phyloP scores from a whole-genome alignment of 2,329 filamentous ascomycete species.

The Xylariaceae sp. region DNA sequence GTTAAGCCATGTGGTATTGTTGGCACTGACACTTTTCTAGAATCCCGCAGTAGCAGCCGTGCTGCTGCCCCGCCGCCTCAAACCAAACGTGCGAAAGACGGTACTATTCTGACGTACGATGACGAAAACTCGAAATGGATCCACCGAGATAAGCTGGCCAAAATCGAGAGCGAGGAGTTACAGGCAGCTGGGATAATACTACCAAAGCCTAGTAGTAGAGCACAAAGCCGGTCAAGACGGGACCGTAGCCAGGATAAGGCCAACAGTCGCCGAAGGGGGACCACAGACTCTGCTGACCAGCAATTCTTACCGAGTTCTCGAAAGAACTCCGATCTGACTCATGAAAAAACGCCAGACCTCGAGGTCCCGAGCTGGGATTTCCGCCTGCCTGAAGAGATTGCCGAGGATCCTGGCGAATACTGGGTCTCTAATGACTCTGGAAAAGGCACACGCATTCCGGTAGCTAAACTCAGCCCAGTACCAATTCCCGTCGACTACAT shows the following conservation, averaged over 20 bases:
- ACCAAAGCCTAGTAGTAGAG: constrained; percentile 59
- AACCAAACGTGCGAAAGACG: constrained; percentile 42
- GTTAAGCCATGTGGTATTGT: not conserved
- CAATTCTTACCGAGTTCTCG: constrained; percentile 45
- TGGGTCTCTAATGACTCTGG: constrained; percentile 58
- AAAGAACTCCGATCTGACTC: constrained; percentile 55
- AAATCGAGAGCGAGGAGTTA: constrained; percentile 81
- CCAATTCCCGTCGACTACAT: constrained; percentile 75
- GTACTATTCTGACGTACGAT: constrained; percentile 43
- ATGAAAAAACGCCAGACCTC: constrained; percentile 47
- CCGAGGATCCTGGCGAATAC: constrained; percentile 63
- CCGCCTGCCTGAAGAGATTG: constrained; percentile 78
- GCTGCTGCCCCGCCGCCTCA: constrained; percentile 3
- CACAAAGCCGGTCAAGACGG: constrained; percentile 56
- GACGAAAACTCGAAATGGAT: constrained; percentile 80
- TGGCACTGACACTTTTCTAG: constrained; percentile 32
- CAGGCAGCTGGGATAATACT: constrained; percentile 77
- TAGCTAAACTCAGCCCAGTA: constrained; percentile 79
- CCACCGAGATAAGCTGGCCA: constrained; percentile 81
- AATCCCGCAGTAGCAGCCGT: constrained; percentile 33
- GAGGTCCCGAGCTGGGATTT: constrained; percentile 71
- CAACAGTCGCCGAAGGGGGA: constrained; percentile 42
- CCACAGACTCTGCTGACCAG: constrained; percentile 43
- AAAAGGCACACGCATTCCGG: constrained; percentile 82
- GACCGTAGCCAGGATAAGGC: constrained; percentile 51